Evolutionary conservation across 2,329 filamentous ascomycete species (phyloP).

Genomic region (Fusarium sp.): DNA sequence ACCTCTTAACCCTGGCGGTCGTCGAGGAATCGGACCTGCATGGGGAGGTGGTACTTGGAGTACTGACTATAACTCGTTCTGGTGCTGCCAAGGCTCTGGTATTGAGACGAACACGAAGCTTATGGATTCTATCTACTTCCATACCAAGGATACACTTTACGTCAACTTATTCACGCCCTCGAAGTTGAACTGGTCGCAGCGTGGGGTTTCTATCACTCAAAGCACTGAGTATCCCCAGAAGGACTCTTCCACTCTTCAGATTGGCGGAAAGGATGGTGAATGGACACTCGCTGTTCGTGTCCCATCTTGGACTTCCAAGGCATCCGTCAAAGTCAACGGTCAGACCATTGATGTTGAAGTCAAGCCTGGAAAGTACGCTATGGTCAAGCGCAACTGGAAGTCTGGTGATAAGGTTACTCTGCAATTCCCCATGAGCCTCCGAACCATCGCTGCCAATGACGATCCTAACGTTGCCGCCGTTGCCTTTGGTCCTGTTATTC

Average conservation of each 20-base stretch:
- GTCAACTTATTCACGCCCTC: slow-evolving; percentile 64
- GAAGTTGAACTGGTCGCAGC: slow-evolving; percentile 57
- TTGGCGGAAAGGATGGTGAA: slow-evolving; percentile 52
- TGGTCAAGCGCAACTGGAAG: slow-evolving; percentile 56
- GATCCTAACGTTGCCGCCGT: slow-evolving; percentile 57
- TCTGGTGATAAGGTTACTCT: slow-evolving; percentile 58
- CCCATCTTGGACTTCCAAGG: slow-evolving; percentile 58
- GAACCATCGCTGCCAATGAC: slow-evolving; percentile 61
- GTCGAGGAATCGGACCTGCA: slow-evolving; percentile 62
- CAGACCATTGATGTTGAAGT: slow-evolving; percentile 43
- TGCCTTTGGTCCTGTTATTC: slow-evolving; percentile 60
- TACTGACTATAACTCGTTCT: slow-evolving; percentile 65
- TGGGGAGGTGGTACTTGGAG: slow-evolving; percentile 67
- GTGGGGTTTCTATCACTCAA: slow-evolving; percentile 56
- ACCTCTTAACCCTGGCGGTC: slow-evolving; percentile 60
- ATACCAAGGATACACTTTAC: slow-evolving; percentile 56
- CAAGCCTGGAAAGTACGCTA: slow-evolving; percentile 56
- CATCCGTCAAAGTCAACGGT: slow-evolving; percentile 58
- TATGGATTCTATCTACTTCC: slow-evolving; percentile 65
- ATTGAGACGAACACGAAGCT: slow-evolving; percentile 66
- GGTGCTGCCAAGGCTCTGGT: slow-evolving; percentile 66
- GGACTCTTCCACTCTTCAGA: slow-evolving; percentile 55
- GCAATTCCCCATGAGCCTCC: slow-evolving; percentile 59
- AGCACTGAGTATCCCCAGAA: slow-evolving; percentile 56
- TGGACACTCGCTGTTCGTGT: slow-evolving; percentile 58